Evolutionary conservation across 2,329 filamentous ascomycete genomes (phyloP).

Genomic region (Cladophialophora psammophila): DNA sequence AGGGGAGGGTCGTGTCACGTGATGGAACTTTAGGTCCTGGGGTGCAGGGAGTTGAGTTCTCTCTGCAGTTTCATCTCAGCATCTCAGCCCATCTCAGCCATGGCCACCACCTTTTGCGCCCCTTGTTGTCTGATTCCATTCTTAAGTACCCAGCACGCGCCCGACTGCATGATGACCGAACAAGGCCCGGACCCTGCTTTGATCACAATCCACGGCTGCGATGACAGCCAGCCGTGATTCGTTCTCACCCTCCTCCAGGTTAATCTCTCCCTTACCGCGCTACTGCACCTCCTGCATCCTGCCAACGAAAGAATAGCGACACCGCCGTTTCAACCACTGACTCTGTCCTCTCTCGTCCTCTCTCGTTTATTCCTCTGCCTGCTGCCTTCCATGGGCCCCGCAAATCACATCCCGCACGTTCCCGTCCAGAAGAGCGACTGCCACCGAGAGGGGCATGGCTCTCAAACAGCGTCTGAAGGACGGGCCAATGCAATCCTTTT

Average conservation of each 20-base stretch:
- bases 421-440: not conserved
- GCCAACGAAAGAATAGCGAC: constrained; percentile 15
- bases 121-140: not conserved
- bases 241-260: constrained; percentile 7
- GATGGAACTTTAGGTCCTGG: not conserved
- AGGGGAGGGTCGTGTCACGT: not conserved
- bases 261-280: constrained; percentile 20
- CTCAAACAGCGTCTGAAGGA: not conserved
- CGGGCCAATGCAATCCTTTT: constrained; percentile 9
- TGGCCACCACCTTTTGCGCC: not conserved
- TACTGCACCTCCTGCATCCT: constrained; percentile 32
- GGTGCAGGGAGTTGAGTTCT: not conserved
- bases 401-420: constrained; percentile 13
- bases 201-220: constrained; percentile 1
- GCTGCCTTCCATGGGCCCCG: constrained; percentile 16
- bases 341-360: constrained; percentile 25
- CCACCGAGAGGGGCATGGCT: not conserved
- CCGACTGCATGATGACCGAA: constrained; percentile 19
- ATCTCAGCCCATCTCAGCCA: constrained; percentile 2
- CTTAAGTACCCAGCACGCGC: not conserved
- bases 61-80: not conserved
- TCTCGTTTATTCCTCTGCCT: constrained; percentile 13
- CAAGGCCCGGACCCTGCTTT: constrained; percentile 1
- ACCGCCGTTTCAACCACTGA: constrained; percentile 30
- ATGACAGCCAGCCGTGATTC: constrained; percentile 16